Base-by-base conservation (phyloP, 345 rosid genomes). In the Physaria fendleri region DNA sequence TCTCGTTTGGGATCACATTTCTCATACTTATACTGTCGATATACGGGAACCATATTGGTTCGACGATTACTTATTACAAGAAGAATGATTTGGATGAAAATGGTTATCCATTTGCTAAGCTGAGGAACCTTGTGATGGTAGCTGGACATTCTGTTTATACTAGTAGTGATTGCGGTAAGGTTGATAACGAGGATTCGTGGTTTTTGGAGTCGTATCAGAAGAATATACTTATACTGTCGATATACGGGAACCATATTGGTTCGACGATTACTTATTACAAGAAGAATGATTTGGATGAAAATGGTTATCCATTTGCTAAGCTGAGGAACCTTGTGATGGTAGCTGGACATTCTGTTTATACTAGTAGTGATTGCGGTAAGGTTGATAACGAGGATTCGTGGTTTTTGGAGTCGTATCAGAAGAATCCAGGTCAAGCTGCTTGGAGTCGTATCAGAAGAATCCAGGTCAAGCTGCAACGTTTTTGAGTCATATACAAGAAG, bases 71-170 rank as follows among this genome's bases (percentile, higher is more conserved):
- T 67, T 79, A 71, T 60, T 79, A 71, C 58, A 43, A 59, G 49
- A 77, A 62, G 38, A 50, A 63, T 13, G 79, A 73, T 33, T 5
- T 69, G 71, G 78, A 70, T 5, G 29, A 55, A 13, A 65, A 71
- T 62, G 73, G 48, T 29, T 79, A 87, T 49, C 97, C 99, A 0
- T 89, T 81, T 53, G 58, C 82, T 0, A 74, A 77, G 40, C 83
- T 87, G 41, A 76, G 55, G 64, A 93, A 87, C 76, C 95, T 93
- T 25, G 90, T 93, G 56, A 93, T 89, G 95, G 97, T 93, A 4
- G 97, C 99, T 50, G 95, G 97, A n/a, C 99, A 93, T 71, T 89
- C 97, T 5, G 80, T 93, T 39, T 93, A 93, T 54, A 80, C 94
- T 0, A 85, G 97, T 65, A 80, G 81, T 61, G 66, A 77, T 54